Evolutionary conservation across 805 yeast species (phyloP), one percentile per base, ranked within the genome.

Genomic region (Torulaspora microellipsoides): DNA sequence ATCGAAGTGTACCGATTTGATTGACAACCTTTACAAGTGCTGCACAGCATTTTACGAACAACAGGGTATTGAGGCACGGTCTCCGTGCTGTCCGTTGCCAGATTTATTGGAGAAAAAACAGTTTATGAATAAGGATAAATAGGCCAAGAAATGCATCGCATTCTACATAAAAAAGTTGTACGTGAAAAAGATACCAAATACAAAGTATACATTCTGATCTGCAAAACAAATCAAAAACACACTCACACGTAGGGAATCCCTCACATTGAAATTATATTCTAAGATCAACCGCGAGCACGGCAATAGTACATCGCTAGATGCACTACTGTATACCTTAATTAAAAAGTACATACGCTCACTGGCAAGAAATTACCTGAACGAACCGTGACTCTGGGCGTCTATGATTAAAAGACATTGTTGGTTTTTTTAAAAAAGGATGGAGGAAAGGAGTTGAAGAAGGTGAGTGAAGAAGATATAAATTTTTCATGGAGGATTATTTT

Each of bases 251-350:
- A 14, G 38, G 43, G 43, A 34, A 40, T 40, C 43, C 43, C 43
- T 40, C 36, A 40, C 32, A 20, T 20, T 20, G 25, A 20, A 31
- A 34, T 33, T 36, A 42, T 43, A 36, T 68, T 85, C 90, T 85
- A 76, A 84, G 93, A 85, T 56, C 85, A 71, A 69, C 85, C 93
- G 93, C 93, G 90, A 85, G 95, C 95, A 85, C 95, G 86, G 76
- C 76, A 69, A 31, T 36, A 34, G 30, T 27, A 28, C 25, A 38
- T 15, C 36, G 25, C 25, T 20, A 20, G 49, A 48, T 43, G 37
- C 38, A 38, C 40, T 15, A 34, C 30, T 33, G 40, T 35, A 34
- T 27, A 3, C 12, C 25, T 20, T 20, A 14, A 13, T 15, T 15
- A 31, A 20, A 20, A 20, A 13, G 23, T 15, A 36, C 41, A 66